Base-by-base conservation (phyloP, 1,139 yeast species). In the Yamadazyma spencermartinsiae region DNA sequence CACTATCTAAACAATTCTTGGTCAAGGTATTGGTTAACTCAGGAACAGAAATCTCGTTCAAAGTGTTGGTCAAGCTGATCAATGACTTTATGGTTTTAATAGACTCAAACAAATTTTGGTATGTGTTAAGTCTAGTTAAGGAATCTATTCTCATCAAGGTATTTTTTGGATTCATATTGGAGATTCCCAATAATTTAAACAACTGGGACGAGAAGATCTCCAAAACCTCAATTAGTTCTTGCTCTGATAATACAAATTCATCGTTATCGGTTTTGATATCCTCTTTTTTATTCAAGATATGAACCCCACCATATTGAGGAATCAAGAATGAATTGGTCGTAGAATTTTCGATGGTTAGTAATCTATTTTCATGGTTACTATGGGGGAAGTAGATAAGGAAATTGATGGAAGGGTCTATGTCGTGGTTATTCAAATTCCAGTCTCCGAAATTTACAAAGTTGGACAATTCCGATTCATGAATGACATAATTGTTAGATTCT, bases 241-340 rank as follows among this genome's bases (percentile, higher is more conserved):
- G 59, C 23, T 65, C 61, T 1, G 70, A 51, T 21, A 83, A 52
- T 6, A 50, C 44, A 11, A 55, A 48, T 6, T 40, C 40, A 20
- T 45, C 51, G 4, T 49, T 34, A 37, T 62, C 57, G 18, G 50
- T 43, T 18, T 59, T 50, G 31, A 62, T 54, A 18, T 51, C 48
- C 17, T 61, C 50, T 4, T 64, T 58, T 31, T 73, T 66, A 51
- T 82, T 79, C 40, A 76, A 60, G 17, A 82, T 69, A 36, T 64
- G 59, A 3, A 83, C 72, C 3, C 85, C 84, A 16, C 98, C 98
- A 95, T 96, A 90, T 62, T 87, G 96, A 6, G 97, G 95, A 23
- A 90, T 77, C 38, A 86, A 61, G 55, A 86, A 90, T 31, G 92
- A 80, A 52, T 84, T 79, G 38, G 87, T 74, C 1, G 48, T 44